These are phyloP conservation scores for Paecilomyces sp. DNA, from an alignment of 2,329 filamentous ascomycete species.

Conservation along the genomic window DNA sequence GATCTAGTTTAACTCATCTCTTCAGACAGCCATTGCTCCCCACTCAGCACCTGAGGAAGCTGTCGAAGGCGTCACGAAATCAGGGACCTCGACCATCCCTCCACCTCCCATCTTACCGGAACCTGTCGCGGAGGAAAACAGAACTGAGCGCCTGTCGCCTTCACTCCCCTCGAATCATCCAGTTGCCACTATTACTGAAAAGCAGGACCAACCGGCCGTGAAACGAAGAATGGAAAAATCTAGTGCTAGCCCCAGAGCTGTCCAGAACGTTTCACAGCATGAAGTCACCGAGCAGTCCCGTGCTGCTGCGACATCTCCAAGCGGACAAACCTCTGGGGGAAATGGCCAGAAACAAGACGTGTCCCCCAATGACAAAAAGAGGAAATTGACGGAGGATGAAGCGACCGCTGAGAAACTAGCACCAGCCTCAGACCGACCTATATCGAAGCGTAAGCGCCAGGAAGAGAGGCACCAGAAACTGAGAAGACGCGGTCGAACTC, in stretches of 20 bases:
- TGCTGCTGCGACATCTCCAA: not conserved
- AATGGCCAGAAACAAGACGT: slow-evolving; percentile 8
- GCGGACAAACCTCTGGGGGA: not conserved
- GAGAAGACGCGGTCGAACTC: slow-evolving; percentile 27
- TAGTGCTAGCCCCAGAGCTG: not conserved
- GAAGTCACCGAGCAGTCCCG: not conserved
- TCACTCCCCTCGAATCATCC: not conserved
- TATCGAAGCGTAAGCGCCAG: slow-evolving; percentile 30
- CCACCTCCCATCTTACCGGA: not conserved
- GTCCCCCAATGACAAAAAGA: slow-evolving; percentile 17
- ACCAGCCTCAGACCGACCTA: slow-evolving; percentile 16
- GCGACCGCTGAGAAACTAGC: slow-evolving; percentile 14
- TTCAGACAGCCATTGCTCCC: slow-evolving; percentile 7
- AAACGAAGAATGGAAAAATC: not conserved
- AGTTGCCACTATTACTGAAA: not conserved
- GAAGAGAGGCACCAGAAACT: slow-evolving; percentile 32
- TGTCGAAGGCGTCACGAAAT: slow-evolving; percentile 1
- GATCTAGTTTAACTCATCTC: slow-evolving; percentile 6
- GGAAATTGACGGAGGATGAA: slow-evolving; percentile 19
- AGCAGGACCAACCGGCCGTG: not conserved
- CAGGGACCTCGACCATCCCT: slow-evolving; percentile 1
- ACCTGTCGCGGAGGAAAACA: not conserved
- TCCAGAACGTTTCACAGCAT: not conserved
- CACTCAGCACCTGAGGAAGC: slow-evolving; percentile 3
- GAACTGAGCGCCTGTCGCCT: not conserved